Evolutionary conservation across 1,139 yeast genomes (phyloP).

Genomic region (Saccharomyces hybrid): DNA sequence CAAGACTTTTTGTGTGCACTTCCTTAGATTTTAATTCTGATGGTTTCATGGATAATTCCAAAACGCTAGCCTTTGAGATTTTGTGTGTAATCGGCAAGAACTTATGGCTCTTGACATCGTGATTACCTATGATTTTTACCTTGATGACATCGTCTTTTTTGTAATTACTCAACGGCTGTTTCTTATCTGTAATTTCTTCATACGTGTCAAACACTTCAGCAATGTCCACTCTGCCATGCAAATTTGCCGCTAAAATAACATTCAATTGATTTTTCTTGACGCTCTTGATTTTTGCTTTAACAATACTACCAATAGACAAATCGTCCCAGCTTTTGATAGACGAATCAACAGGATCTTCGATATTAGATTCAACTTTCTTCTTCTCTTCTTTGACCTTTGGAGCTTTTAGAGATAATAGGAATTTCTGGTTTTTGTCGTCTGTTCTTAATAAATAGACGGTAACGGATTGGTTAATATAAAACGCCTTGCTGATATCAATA

Average conservation of each 20-base stretch:
- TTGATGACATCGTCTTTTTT: slow-evolving; percentile 49
- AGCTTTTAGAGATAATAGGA: slow-evolving; percentile 52
- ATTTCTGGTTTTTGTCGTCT: slow-evolving; percentile 63
- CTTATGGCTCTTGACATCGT: slow-evolving; percentile 62
- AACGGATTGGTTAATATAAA: slow-evolving; percentile 58
- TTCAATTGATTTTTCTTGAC: slow-evolving; percentile 70
- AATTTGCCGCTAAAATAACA: slow-evolving; percentile 67
- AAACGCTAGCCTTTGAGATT: slow-evolving; percentile 45
- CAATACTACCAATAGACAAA: slow-evolving; percentile 49
- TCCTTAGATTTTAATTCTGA: slow-evolving; percentile 38
- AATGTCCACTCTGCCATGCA: slow-evolving; percentile 73
- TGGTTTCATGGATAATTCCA: slow-evolving; percentile 58
- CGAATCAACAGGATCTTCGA: slow-evolving; percentile 54
- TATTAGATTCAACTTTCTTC: slow-evolving; percentile 8
- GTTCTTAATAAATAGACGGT: slow-evolving; percentile 54
- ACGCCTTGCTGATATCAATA: slow-evolving; percentile 50
- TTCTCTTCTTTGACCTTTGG: slow-evolving; percentile 9
- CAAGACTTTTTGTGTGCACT: slow-evolving; percentile 34
- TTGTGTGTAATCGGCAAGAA: slow-evolving; percentile 64
- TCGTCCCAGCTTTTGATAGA: slow-evolving; percentile 44
- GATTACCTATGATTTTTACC: slow-evolving; percentile 69
- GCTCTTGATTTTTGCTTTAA: slow-evolving; percentile 54
- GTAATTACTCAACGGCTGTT: slow-evolving; percentile 55
- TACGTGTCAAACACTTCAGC: slow-evolving; percentile 56
- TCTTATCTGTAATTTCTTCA: slow-evolving; percentile 49